These are phyloP conservation scores for Apiospora malaysiana DNA, from an alignment of 2,329 filamentous ascomycete species.

Conservation along the genomic window DNA sequence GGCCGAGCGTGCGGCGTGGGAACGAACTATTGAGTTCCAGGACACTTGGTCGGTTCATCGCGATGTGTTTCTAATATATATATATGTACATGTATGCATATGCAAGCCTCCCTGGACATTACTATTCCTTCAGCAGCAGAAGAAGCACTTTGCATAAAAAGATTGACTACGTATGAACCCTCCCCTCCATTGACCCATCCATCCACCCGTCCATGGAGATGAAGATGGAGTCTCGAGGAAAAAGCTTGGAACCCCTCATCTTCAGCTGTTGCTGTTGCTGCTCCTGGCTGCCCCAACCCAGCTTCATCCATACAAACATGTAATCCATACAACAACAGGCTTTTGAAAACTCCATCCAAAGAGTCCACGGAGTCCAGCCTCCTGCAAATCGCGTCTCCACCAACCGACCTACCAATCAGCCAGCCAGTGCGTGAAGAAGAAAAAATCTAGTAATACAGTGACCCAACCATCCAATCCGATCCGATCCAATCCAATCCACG, in stretches of 20 bases:
- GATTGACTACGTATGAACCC: neutral
- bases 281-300: slow-evolving; percentile 16
- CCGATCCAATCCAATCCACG: neutral
- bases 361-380: slow-evolving; percentile 5
- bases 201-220: too few species aligned
- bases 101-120: neutral
- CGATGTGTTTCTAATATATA: neutral
- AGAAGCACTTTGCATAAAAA: neutral
- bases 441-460: too few species aligned
- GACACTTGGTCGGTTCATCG: neutral
- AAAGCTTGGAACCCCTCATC: neutral
- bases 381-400: slow-evolving; percentile 19
- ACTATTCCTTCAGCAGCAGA: neutral
- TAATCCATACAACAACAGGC: neutral
- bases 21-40: slow-evolving; percentile 1
- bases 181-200: neutral
- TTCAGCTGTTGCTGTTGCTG: slow-evolving; percentile 3
- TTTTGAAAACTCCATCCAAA: neutral
- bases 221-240: neutral
- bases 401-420: neutral
- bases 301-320: neutral
- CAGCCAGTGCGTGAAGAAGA: neutral
- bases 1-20: neutral
- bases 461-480: neutral
- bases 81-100: neutral